Evolutionary conservation across 2,329 filamentous ascomycete species (phyloP).

Genomic region (Colletotrichum aenigma): DNA sequence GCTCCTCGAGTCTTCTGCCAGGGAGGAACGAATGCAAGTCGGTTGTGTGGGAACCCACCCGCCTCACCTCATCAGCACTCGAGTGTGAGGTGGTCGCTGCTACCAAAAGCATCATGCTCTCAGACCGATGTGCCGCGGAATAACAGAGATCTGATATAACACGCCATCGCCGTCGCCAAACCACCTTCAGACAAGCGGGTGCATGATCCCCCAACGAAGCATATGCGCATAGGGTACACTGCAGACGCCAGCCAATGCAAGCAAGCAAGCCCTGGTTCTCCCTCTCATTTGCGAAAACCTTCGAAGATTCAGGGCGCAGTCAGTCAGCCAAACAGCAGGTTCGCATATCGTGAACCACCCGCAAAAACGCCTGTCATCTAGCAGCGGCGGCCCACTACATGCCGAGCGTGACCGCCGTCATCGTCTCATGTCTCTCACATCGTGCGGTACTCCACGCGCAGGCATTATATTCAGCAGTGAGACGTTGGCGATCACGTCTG

Average conservation of each 20-base stretch:
- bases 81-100: no score
- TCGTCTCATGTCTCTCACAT: not conserved
- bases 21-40: no score
- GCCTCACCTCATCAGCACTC: no score
- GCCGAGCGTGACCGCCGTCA: not conserved
- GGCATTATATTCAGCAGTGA: not conserved
- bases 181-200: not conserved
- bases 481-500: not conserved
- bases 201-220: not conserved
- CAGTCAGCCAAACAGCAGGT: not conserved
- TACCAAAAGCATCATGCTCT: not conserved
- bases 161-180: not conserved
- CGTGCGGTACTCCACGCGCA: not conserved
- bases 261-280: not conserved
- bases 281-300: not conserved
- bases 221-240: not conserved
- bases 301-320: not conserved
- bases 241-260: not conserved
- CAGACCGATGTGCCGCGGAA: not conserved
- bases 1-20: no score
- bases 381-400: not conserved
- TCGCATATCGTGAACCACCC: not conserved
- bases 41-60: no score
- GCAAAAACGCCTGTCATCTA: not conserved
- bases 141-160: not conserved